These are phyloP conservation scores for Candida glucosophila DNA, from an alignment of 1,139 yeast species.

Conservation along the genomic window DNA sequence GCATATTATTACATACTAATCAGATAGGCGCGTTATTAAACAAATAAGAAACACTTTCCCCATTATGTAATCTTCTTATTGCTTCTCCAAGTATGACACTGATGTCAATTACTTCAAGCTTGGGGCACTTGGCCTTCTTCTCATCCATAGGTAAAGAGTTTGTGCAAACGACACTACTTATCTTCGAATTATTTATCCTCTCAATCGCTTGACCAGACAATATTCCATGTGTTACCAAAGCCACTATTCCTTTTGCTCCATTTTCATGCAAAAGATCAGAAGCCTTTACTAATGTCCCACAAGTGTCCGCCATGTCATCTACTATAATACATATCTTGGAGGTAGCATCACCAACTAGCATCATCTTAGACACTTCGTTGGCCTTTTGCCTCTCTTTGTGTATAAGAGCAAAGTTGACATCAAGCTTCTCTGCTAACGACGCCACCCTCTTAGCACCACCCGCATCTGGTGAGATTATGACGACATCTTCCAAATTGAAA, in stretches of 20 bases:
- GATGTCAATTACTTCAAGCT: slow-evolving; percentile 75
- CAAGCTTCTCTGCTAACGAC: slow-evolving; percentile 85
- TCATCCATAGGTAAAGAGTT: slow-evolving; percentile 91
- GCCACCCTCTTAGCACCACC: slow-evolving; percentile 99
- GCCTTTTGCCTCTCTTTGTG: slow-evolving; percentile 96
- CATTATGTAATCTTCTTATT: slow-evolving; percentile 91
- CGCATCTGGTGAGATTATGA: slow-evolving; percentile 94
- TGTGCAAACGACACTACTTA: slow-evolving; percentile 82
- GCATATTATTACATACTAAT: slow-evolving; percentile 2
- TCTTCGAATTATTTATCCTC: slow-evolving; percentile 69
- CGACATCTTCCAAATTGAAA: slow-evolving; percentile 56
- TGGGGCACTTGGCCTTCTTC: slow-evolving; percentile 60
- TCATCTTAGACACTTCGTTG: slow-evolving; percentile 91
- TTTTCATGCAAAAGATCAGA: slow-evolving; percentile 81
- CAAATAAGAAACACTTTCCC: slow-evolving; percentile 88
- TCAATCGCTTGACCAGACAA: slow-evolving; percentile 82
- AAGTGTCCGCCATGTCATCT: slow-evolving; percentile 98
- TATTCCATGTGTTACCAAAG: slow-evolving; percentile 94
- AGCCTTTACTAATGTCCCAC: slow-evolving; percentile 94
- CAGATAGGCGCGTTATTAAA: slow-evolving; percentile 55
- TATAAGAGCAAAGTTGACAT: slow-evolving; percentile 88
- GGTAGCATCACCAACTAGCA: slow-evolving; percentile 89
- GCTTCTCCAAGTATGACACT: slow-evolving; percentile 93
- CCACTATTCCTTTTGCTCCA: slow-evolving; percentile 79
- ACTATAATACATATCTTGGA: slow-evolving; percentile 83